Base-by-base conservation (phyloP, 1,139 yeast species). In the Debaryomyces psychrophilus region DNA sequence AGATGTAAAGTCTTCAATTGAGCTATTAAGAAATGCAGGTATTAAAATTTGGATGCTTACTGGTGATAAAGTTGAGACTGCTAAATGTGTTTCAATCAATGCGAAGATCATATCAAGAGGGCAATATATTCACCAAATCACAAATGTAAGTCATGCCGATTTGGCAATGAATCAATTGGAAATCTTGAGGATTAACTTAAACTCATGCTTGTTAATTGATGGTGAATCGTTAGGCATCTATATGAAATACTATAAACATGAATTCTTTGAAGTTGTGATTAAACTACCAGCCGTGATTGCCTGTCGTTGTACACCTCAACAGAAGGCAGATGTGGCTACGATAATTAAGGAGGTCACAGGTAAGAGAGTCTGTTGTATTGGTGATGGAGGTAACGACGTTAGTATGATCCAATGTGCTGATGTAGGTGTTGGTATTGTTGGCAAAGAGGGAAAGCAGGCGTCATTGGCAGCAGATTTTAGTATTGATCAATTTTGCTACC, bases 331-430 rank as follows among this genome's bases (percentile, higher is more conserved):
- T 62, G 89, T 95, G 44, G 97, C 99, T 0, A 61, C 80, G 18
- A 71, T 85, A 53, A 95, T 95, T 53, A 80, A 92, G 55, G 81
- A 81, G 49, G 69, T 81, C 29, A 93, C 99, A 0, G 88, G 90
- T 5, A 90, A 89, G 60, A 73, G 99, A 44, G 97, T 92, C 2
- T 92, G 98, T 57, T 93, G 99, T 63, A 95, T 95, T 57, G 99
- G 99, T 44, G 99, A 95, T 67, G 99, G 99, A 55, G 99, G 99
- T 57, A 95, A 95, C 60, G 99, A 95, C 67, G 99, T 95, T 31
- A 88, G 96, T 58, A 95, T 95, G 99, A 95, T 95, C 56, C 99
- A 93, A 68, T 88, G 95, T 57, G 99, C 99, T 0, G 97, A 95
- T 69, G 97, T 95, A 8, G 99, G 99, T 47, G 96, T 95, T 34